phyloP scores from a whole-genome alignment of 371 early-diverging fungal genomes.

The Mortierella polycephala region DNA sequence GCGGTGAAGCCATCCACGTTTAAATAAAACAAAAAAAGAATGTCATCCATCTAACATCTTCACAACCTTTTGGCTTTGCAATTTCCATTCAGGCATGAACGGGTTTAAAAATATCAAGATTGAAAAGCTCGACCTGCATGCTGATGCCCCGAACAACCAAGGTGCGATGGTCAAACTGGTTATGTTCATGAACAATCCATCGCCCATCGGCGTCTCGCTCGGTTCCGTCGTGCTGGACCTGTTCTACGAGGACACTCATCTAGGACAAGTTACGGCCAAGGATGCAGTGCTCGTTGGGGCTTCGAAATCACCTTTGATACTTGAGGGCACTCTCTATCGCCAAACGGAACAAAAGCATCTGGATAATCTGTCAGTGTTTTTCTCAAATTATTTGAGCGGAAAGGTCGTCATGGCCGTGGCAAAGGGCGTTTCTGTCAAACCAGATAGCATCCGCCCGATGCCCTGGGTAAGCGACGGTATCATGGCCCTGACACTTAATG shows the following conservation, averaged over 20 bases:
- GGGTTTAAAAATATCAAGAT: slow-evolving; percentile 64
- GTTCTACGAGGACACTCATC: slow-evolving; percentile 59
- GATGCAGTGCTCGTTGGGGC: slow-evolving; percentile 53
- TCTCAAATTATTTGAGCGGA: slow-evolving; percentile 63
- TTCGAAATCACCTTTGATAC: slow-evolving; percentile 47
- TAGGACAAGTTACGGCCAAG: slow-evolving; percentile 60
- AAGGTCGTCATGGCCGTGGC: slow-evolving; percentile 59
- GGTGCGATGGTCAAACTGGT: slow-evolving; percentile 63
- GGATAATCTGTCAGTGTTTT: slow-evolving; percentile 56
- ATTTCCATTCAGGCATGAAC: slow-evolving; percentile 27
- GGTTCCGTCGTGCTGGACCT: slow-evolving; percentile 63
- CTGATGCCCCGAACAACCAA: slow-evolving; percentile 58
- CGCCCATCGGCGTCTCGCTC: slow-evolving; percentile 65
- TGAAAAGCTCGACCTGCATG: slow-evolving; percentile 60
- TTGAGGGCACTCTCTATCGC: slow-evolving; percentile 61
- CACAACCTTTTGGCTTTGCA: too few relatives aligned
- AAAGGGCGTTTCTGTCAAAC: slow-evolving; percentile 63
- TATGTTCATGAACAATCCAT: slow-evolving; percentile 62
- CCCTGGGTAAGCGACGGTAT: slow-evolving; percentile 65
- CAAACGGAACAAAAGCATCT: slow-evolving; percentile 55
- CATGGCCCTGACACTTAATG: slow-evolving; percentile 29
- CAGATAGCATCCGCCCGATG: slow-evolving; percentile 61
- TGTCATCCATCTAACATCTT: too few relatives aligned
- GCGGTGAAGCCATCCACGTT: too few relatives aligned
- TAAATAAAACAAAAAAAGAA: too few relatives aligned